These are phyloP conservation scores for Metschnikowia lachancei DNA, from an alignment of 805 yeast species.

Conservation along the genomic window DNA sequence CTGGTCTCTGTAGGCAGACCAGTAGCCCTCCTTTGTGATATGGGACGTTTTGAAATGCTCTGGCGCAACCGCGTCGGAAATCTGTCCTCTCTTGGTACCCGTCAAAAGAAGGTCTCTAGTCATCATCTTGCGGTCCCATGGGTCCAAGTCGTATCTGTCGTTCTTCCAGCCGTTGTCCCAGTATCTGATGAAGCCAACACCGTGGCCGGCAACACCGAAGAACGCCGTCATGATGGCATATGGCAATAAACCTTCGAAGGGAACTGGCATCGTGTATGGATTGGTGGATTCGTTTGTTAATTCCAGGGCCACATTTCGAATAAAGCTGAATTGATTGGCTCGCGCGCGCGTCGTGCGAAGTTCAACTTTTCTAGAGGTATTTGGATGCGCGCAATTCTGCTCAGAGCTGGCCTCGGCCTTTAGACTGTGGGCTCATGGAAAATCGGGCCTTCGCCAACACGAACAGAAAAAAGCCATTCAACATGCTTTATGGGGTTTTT, in stretches of 20 bases:
- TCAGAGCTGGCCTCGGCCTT: too few relatives aligned
- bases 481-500: too few relatives aligned
- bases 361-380: background rate
- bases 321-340: conserved; percentile 21
- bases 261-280: conserved; percentile 39
- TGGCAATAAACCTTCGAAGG: conserved; percentile 48
- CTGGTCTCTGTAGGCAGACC: conserved; percentile 47
- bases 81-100: conserved; percentile 69
- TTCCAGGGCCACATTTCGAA: background rate
- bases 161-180: conserved; percentile 51
- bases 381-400: too few relatives aligned
- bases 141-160: conserved; percentile 44
- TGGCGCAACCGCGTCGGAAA: conserved; percentile 65
- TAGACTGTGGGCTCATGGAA: too few relatives aligned
- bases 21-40: conserved; percentile 36
- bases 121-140: conserved; percentile 49
- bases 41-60: conserved; percentile 72
- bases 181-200: conserved; percentile 43
- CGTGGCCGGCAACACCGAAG: conserved; percentile 46
- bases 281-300: conserved; percentile 11
- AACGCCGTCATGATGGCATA: conserved; percentile 46
- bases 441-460: background rate
- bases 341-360: conserved; percentile 18
- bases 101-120: conserved; percentile 77
- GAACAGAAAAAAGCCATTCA: too few relatives aligned